Base-by-base conservation (phyloP, 2,329 filamentous ascomycete genomes). In the Pestalotiopsis sp. region DNA sequence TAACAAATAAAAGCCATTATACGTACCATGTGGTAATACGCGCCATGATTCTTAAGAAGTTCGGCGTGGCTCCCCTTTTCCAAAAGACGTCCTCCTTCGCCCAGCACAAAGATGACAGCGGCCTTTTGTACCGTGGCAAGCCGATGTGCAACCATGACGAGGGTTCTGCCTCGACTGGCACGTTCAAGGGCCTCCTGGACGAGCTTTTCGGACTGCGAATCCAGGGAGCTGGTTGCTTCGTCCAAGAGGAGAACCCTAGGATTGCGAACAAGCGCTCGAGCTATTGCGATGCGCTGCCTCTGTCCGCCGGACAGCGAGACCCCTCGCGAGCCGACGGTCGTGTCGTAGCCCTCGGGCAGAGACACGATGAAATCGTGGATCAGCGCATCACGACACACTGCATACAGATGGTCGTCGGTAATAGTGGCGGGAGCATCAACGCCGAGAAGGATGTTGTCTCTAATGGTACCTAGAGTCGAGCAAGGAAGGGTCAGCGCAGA, bases 101-200 rank as follows among this genome's bases (percentile, higher is more conserved):
- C 87, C 91, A 99, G 95, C 71, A 98, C 95, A 12, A 98, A 93
- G 73, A 99, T 99, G 75, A 97, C 98, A 80, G 98, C 92, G 0
- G 95, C 95, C 70, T 94, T 91, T 80, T 91, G 94, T 83, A 98
- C 97, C 5, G 95, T 99, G 0, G 94, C 97, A 6, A 99, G 86
- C 73, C 95, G 91, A 82, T 99, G 96, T 56, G 96, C 96, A 79
- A 99, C 98, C 7, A 94, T 93, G 74, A 98, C 97, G 2, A 95
- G 98, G 0, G 95, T 99, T 67, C 96, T 89, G 25, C 95, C 95
- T 71, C 92, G 87, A 0, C 94, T 88, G 25, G 95, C 95, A 65
- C 89, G 91, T 74, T 98, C 94, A 9, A 98, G 86, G 17, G 96
- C 95, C 52, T 94, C 94, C 80, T 98, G 96, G 1, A 99, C 95